phyloP scores from a whole-genome alignment of 352 stramenopile species.

The Phytophthora sansomeana region DNA sequence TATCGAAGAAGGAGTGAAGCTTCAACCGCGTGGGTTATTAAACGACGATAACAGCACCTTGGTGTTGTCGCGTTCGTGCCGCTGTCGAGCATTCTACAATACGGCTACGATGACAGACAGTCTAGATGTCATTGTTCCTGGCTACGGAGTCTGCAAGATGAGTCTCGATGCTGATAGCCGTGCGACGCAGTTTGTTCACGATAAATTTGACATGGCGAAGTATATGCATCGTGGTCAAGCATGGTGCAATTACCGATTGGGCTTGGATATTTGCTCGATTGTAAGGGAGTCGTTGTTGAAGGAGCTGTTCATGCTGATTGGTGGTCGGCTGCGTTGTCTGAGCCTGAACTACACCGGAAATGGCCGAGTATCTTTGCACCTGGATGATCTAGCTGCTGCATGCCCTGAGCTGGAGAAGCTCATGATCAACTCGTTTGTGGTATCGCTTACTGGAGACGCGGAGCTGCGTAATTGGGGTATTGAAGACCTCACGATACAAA shows the following conservation, averaged over 20 bases:
- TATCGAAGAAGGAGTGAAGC: background rate
- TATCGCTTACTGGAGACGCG: background rate
- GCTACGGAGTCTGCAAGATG: constrained; percentile 5
- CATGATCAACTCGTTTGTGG: background rate
- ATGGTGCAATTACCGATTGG: too few relatives aligned
- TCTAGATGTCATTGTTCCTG: constrained; percentile 4
- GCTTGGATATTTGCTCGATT: too few relatives aligned
- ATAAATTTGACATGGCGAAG: background rate
- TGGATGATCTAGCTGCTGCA: constrained; percentile 1
- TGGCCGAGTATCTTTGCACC: background rate
- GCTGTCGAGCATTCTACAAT: constrained; percentile 4
- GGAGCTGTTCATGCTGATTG: background rate
- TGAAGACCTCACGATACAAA: background rate
- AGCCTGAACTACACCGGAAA: background rate
- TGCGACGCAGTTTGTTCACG: background rate
- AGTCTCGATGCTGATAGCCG: background rate
- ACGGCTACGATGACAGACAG: background rate
- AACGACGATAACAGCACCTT: background rate
- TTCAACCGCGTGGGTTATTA: background rate
- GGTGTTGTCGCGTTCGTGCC: background rate
- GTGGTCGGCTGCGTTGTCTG: background rate
- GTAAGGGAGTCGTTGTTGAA: background rate
- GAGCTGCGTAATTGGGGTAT: constrained; percentile 1
- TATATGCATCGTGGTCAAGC: too few relatives aligned
- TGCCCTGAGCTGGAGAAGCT: background rate